Conservation (phyloP, 768 basidiomycete genomes). For the Pleurotus eryngii region DNA sequence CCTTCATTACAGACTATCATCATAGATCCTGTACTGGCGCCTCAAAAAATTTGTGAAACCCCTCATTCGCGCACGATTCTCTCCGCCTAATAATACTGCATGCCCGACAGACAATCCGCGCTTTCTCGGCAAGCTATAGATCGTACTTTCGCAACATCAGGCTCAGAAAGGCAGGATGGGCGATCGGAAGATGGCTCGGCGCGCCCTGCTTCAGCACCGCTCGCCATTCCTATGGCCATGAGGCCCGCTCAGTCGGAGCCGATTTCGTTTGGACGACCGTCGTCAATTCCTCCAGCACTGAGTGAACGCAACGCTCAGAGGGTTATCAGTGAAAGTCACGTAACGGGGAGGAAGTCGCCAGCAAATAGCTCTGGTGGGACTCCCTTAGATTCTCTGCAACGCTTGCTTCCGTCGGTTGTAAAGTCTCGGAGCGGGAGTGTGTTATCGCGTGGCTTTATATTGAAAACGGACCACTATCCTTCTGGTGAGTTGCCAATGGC, state of each 20-base stretch:
- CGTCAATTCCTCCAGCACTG: constrained; percentile 18
- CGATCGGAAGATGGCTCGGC: not conserved
- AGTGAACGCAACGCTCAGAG: not conserved
- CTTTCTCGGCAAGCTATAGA: not conserved
- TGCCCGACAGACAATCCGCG: not conserved
- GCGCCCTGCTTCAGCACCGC: not conserved
- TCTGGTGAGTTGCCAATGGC: constrained; percentile 44
- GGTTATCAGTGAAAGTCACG: constrained; percentile 4
- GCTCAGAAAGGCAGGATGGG: not conserved
- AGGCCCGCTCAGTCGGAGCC: not conserved
- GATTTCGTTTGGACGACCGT: constrained; percentile 9
- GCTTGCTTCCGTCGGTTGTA: constrained; percentile 70
- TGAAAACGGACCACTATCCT: constrained; percentile 91
- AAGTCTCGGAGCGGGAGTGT: constrained; percentile 84
- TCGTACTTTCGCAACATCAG: not conserved
- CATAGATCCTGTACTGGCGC: not conserved
- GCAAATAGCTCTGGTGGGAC: constrained; percentile 12
- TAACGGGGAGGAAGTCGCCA: constrained; percentile 10
- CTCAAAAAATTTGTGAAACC: too few species aligned
- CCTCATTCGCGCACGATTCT: too few species aligned
- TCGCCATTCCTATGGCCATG: constrained; percentile 1
- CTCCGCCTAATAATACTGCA: not conserved
- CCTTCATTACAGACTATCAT: not conserved
- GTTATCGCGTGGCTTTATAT: constrained; percentile 81
- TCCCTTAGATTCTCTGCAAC: constrained; percentile 60